These are phyloP conservation scores for Aegilops tauschii DNA, from an alignment of 176 grass and related monocot species.

Conservation along the genomic window DNA sequence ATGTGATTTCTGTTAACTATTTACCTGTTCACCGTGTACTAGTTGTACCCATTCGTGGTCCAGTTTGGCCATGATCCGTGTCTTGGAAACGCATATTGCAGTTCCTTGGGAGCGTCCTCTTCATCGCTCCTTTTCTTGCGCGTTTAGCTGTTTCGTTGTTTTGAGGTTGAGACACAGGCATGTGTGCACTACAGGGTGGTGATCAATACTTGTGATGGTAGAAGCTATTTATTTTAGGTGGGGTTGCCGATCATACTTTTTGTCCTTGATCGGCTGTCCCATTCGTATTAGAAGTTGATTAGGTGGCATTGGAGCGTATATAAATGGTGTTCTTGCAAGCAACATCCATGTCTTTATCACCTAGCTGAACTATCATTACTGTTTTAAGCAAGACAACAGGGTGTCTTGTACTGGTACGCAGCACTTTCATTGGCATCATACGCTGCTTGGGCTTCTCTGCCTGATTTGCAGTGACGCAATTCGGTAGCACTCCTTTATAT, in stretches of 20 bases:
- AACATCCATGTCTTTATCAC: background rate
- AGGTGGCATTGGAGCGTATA: background rate
- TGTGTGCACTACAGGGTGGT: slow-evolving; percentile 21
- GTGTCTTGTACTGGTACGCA: background rate
- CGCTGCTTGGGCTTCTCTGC: background rate
- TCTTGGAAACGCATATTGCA: slow-evolving; percentile 15
- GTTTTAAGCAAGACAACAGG: background rate
- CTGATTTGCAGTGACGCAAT: background rate
- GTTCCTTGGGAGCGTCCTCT: background rate
- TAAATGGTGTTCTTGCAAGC: background rate
- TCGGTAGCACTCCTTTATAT: background rate
- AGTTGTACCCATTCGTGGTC: background rate
- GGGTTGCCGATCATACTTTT: slow-evolving; percentile 3
- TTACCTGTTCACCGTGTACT: background rate
- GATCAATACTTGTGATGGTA: background rate
- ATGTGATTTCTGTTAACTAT: background rate
- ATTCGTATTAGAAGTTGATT: background rate
- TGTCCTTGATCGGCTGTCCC: background rate
- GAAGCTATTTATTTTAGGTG: slow-evolving; percentile 20
- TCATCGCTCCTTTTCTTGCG: slow-evolving; percentile 23
- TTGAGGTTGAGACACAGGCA: slow-evolving; percentile 17
- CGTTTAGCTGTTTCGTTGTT: slow-evolving; percentile 26
- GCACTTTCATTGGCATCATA: background rate
- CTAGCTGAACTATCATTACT: background rate
- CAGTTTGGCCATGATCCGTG: slow-evolving; percentile 18